A percentile compares a stretch with the other conserved stretches of the same genome.
Evolutionary conservation across 2,329 filamentous ascomycete species (phyloP).

Genomic region (Helotiales sp.): DNA sequence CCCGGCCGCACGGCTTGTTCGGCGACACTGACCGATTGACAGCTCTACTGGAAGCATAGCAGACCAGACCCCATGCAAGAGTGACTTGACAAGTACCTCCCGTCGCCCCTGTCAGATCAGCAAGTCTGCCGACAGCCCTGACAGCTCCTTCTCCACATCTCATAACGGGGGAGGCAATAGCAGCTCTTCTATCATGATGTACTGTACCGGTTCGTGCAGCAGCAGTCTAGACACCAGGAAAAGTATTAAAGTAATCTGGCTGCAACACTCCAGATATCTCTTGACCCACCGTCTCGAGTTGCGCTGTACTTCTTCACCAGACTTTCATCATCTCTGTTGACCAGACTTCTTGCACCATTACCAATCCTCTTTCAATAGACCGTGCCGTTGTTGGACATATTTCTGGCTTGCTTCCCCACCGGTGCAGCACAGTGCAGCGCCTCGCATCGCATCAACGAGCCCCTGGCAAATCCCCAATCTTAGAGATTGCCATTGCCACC

Average conservation of each 20-base stretch:
- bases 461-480: background rate
- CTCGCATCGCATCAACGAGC: conserved; percentile 8
- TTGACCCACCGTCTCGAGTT: background rate
- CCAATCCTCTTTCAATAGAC: background rate
- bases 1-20: conserved; percentile 10
- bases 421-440: conserved; percentile 6
- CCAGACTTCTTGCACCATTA: background rate
- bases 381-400: conserved; percentile 3
- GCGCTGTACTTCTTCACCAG: background rate
- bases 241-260: conserved; percentile 17
- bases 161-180: conserved; percentile 6
- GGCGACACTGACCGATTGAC: conserved; percentile 14
- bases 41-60: too few species aligned
- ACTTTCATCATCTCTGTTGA: background rate
- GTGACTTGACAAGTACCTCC: conserved; percentile 5
- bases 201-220: conserved; percentile 14
- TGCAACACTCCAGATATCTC: background rate
- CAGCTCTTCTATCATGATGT: conserved; percentile 8
- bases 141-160: conserved; percentile 12
- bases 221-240: conserved; percentile 1
- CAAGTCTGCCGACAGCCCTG: background rate
- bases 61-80: background rate
- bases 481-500: background rate
- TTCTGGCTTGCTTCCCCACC: background rate
- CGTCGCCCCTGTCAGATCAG: conserved; percentile 13